Percentiles rank a stretch among this genome's conserved stretches.
phyloP scores from a whole-genome alignment of 805 yeast species.

The Saccharomyces eubayanus region DNA sequence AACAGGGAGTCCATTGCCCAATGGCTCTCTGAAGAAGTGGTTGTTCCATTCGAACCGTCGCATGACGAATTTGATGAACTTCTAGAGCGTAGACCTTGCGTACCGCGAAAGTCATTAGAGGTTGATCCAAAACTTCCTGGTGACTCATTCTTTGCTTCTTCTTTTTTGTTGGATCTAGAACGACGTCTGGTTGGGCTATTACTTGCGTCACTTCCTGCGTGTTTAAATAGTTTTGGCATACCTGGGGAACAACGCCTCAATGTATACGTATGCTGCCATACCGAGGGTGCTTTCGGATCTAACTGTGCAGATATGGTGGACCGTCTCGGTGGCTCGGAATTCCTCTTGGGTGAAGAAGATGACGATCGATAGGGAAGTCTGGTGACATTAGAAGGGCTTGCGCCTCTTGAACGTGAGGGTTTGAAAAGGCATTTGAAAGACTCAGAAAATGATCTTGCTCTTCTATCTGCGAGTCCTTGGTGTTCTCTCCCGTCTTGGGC shows the following conservation, averaged over 20 bases:
- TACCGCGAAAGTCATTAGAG: background rate
- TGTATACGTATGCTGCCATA: background rate
- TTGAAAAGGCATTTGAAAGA: constrained; percentile 22
- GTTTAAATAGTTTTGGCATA: background rate
- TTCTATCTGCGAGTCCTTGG: constrained; percentile 5
- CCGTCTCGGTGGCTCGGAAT: background rate
- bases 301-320: background rate
- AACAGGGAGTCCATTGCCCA: background rate
- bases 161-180: background rate
- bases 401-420: background rate
- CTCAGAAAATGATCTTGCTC: constrained; percentile 21
- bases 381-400: background rate
- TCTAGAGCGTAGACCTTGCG: background rate
- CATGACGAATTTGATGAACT: background rate
- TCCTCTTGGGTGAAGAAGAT: background rate
- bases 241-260: background rate
- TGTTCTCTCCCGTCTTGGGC: background rate
- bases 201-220: background rate
- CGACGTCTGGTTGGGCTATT: background rate
- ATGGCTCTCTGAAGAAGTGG: background rate
- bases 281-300: background rate
- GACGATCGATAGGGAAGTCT: background rate
- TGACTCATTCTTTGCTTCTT: background rate
- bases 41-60: background rate
- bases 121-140: background rate